Evolutionary conservation across 495 filamentous ascomycete genomes (phyloP).

Genomic region (Eremomyces bilateralis): DNA sequence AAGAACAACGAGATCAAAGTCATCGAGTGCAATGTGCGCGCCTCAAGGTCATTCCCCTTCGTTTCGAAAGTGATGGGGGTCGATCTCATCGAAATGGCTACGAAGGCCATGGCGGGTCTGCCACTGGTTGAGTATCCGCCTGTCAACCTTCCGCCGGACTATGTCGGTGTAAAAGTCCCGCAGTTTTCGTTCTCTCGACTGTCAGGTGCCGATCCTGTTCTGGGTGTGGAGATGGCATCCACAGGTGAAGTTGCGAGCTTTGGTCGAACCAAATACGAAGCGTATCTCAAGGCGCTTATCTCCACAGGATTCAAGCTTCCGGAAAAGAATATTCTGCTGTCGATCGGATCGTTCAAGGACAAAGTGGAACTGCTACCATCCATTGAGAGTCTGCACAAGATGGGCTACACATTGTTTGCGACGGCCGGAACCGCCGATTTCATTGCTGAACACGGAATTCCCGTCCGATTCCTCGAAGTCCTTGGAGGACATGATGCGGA

Average conservation of each 20-base stretch:
- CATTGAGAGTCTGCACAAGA: constrained; percentile 61
- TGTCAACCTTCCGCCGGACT: constrained; percentile 49
- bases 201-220: constrained; percentile 84
- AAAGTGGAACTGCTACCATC: constrained; percentile 94
- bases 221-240: constrained; percentile 98
- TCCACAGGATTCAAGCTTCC: constrained; percentile 95
- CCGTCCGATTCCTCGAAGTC: constrained; percentile 78
- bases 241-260: constrained; percentile 97
- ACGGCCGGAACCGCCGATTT: constrained; percentile 93
- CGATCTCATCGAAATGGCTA: constrained; percentile 95
- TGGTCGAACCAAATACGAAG: constrained; percentile 87
- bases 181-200: constrained; percentile 97
- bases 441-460: constrained; percentile 72
- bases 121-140: constrained; percentile 67
- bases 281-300: constrained; percentile 85
- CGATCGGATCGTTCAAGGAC: constrained; percentile 92
- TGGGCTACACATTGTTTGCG: constrained; percentile 87
- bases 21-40: constrained; percentile 95
- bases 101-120: constrained; percentile 81
- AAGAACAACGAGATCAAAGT: constrained; percentile 99
- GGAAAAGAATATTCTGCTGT: constrained; percentile 82
- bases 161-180: constrained; percentile 92
- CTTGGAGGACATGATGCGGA: constrained; percentile 43
- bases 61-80: constrained; percentile 98
- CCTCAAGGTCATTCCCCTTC: constrained; percentile 92